Percentiles rank a stretch among this genome's conserved stretches.
Conservation (phyloP, 1,284 basidiomycete genomes). For the Ceratobasidium sp. region DNA sequence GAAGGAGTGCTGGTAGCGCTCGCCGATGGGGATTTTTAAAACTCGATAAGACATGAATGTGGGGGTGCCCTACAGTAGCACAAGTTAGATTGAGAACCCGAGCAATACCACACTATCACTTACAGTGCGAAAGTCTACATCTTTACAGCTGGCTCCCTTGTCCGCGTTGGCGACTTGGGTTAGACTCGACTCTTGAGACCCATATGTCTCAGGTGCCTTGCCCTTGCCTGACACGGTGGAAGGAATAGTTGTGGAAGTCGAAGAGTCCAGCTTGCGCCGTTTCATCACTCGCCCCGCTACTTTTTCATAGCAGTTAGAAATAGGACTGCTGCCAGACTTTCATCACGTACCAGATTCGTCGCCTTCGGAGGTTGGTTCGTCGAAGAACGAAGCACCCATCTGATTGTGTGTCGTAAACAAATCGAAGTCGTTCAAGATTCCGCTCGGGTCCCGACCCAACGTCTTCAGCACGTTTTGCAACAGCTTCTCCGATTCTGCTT, state of each 20-base stretch:
- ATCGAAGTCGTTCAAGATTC: constrained; percentile 38
- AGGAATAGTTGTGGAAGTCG: not conserved
- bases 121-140: not conserved
- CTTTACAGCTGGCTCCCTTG: not conserved
- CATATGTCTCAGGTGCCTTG: not conserved
- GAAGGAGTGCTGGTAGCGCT: constrained; percentile 4
- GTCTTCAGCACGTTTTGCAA: not conserved
- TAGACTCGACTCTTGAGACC: not conserved
- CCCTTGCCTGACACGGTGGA: not conserved
- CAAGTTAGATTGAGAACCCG: not conserved
- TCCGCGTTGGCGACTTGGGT: not conserved
- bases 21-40: not conserved
- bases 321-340: not conserved
- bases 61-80: not conserved
- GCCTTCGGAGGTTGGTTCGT: not conserved
- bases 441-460: constrained; percentile 10
- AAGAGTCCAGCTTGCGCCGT: not conserved
- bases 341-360: not conserved
- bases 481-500: constrained; percentile 2
- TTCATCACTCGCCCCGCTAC: not conserved
- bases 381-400: not conserved
- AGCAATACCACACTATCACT: not conserved
- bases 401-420: not conserved
- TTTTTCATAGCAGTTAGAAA: not conserved
- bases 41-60: constrained; percentile 22